Conservation (phyloP, 31 red algal species). For the Porphyra umbilicalis region DNA sequence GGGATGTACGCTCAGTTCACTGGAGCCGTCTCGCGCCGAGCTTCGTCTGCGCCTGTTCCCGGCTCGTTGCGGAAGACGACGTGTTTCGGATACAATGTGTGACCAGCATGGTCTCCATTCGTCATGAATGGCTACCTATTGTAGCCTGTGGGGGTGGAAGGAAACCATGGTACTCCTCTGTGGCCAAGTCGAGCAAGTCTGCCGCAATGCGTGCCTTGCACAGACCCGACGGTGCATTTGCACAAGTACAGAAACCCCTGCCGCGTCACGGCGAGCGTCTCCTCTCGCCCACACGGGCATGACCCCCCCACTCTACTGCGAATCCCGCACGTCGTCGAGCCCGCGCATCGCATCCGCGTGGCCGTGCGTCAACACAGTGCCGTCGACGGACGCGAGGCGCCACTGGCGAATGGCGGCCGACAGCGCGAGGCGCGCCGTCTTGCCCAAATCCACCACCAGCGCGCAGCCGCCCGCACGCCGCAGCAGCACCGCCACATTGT, state of each 20-base stretch:
- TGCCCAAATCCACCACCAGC: constrained; percentile 82
- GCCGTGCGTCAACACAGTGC: constrained; percentile 83
- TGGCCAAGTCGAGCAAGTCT: no score
- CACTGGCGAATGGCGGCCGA: constrained; percentile 57
- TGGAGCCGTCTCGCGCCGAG: no score
- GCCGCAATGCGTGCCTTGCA: no score
- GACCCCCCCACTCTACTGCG: constrained; percentile 2
- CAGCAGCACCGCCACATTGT: constrained; percentile 45
- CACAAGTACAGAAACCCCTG: constrained; percentile 37
- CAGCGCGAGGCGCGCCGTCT: constrained; percentile 58
- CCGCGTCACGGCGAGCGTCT: constrained; percentile 33
- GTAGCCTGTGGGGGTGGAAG: no score
- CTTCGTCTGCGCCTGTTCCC: no score
- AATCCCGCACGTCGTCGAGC: constrained; percentile 79
- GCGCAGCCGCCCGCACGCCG: constrained; percentile 29
- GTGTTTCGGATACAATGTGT: no score
- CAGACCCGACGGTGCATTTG: no score
- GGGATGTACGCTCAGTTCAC: no score
- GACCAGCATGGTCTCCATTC: no score
- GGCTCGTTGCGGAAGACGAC: no score
- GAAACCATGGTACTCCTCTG: no score
- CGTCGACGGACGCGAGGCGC: constrained; percentile 58
- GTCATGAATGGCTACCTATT: no score
- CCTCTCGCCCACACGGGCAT: constrained; percentile 50
- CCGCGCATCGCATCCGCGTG: constrained; percentile 86